Conservation (phyloP, 2,329 filamentous ascomycete genomes). For the Ambrosiella beaveri region DNA sequence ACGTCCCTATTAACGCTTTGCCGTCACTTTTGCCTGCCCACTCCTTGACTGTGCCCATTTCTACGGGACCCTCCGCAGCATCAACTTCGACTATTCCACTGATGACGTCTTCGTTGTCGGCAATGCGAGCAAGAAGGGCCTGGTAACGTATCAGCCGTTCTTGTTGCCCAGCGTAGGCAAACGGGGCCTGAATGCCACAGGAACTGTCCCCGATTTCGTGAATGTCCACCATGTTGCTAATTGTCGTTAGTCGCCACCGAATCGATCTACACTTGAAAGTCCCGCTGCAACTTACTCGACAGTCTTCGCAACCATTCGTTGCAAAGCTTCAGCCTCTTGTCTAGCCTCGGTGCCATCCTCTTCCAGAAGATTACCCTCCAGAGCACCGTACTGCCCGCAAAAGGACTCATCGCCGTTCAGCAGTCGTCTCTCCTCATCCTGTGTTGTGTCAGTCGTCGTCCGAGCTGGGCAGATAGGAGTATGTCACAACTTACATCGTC, state of each 20-base stretch:
- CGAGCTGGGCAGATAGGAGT: background rate
- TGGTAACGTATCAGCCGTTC: slow-evolving; percentile 41
- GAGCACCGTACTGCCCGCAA: slow-evolving; percentile 44
- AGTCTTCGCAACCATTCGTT: slow-evolving; percentile 45
- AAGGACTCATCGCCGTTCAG: slow-evolving; percentile 44
- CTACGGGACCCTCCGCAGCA: slow-evolving; percentile 29
- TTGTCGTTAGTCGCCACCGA: slow-evolving; percentile 10
- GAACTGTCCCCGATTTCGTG: slow-evolving; percentile 39
- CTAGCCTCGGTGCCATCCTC: slow-evolving; percentile 45
- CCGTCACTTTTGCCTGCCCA: slow-evolving; percentile 23
- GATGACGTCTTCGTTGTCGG: slow-evolving; percentile 25
- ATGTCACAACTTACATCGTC: slow-evolving; percentile 5
- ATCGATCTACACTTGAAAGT: background rate
- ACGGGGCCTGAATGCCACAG: slow-evolving; percentile 23
- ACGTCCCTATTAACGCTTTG: slow-evolving; percentile 39
- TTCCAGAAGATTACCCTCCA: slow-evolving; percentile 36
- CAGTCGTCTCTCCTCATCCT: slow-evolving; percentile 41
- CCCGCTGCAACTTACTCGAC: slow-evolving; percentile 34
- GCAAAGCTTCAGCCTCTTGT: slow-evolving; percentile 46
- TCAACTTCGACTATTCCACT: slow-evolving; percentile 30
- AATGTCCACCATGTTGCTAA: slow-evolving; percentile 49
- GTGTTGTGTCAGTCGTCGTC: background rate
- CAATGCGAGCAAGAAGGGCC: slow-evolving; percentile 42
- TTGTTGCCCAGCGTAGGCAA: slow-evolving; percentile 36
- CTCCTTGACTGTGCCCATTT: slow-evolving; percentile 20